Percentiles rank a stretch among this genome's conserved stretches.
Evolutionary conservation across 1,284 basidiomycete genomes (phyloP).

Genomic region (Puccinia triticina): DNA sequence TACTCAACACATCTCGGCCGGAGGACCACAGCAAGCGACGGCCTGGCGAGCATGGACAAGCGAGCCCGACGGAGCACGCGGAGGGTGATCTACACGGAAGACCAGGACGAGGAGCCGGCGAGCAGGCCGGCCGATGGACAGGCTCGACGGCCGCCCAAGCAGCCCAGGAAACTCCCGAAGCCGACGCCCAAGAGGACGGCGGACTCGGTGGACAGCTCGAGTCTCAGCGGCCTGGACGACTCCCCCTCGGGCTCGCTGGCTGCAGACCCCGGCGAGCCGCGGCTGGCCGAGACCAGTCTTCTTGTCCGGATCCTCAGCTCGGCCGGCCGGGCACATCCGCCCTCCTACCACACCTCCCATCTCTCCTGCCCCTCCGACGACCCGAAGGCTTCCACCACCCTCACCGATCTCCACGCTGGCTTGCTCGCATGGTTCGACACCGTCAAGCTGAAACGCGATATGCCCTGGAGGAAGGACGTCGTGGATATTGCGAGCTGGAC

Average conservation of each 20-base stretch:
- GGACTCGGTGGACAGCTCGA: not conserved
- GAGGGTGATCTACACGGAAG: not conserved
- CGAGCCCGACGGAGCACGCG: conserved; percentile 11
- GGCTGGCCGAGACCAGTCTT: not conserved
- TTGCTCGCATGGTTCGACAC: conserved; percentile 38
- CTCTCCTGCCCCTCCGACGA: not conserved
- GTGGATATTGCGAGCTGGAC: not conserved
- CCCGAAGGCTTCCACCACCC: not conserved
- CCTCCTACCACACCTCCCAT: conserved; percentile 13
- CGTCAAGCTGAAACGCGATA: conserved; percentile 38
- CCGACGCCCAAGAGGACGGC: not conserved
- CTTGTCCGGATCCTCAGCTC: not conserved
- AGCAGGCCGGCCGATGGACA: not conserved
- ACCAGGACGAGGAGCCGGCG: not conserved
- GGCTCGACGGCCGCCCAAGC: not conserved
- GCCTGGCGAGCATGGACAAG: not conserved
- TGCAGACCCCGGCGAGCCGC: not conserved
- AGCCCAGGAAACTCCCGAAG: not conserved
- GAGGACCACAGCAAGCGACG: not conserved
- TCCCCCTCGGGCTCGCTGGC: not conserved
- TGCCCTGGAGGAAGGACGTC: conserved; percentile 49
- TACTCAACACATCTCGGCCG: too few species aligned
- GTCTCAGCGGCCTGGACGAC: conserved; percentile 6
- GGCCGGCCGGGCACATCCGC: not conserved
- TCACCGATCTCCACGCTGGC: not conserved